These are phyloP conservation scores for Fusarium temperatum DNA, from an alignment of 2,329 filamentous ascomycete genomes.

Conservation along the genomic window DNA sequence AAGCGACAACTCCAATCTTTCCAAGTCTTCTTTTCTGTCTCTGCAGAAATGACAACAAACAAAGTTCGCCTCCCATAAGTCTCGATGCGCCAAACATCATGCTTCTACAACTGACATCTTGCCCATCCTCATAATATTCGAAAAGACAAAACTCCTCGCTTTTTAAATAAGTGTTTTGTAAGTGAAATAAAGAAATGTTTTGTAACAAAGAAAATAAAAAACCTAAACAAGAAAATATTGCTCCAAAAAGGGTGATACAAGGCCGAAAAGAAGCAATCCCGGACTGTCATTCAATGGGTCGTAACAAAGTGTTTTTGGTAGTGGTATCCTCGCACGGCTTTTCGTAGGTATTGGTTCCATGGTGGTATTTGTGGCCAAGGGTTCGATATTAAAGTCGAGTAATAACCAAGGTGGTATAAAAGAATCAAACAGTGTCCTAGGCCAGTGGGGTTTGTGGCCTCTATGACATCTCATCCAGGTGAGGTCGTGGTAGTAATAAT, in stretches of 20 bases:
- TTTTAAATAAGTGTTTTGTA: slow-evolving; percentile 33
- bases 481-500: slow-evolving; percentile 13
- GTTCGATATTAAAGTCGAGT: slow-evolving; percentile 38
- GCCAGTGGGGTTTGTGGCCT: slow-evolving; percentile 18
- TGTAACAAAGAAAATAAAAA: slow-evolving; percentile 29
- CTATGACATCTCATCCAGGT: slow-evolving; percentile 32
- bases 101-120: slow-evolving; percentile 43
- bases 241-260: slow-evolving; percentile 30
- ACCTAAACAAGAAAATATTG: slow-evolving; percentile 10
- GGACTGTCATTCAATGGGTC: slow-evolving; percentile 40
- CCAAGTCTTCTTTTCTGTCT: slow-evolving; percentile 21
- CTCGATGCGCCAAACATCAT: slow-evolving; percentile 43
- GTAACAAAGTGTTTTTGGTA: slow-evolving; percentile 34
- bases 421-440: slow-evolving; percentile 32
- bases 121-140: slow-evolving; percentile 40
- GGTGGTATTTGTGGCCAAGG: slow-evolving; percentile 13
- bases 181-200: neutral
- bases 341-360: slow-evolving; percentile 14
- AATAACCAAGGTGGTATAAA: slow-evolving; percentile 26
- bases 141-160: slow-evolving; percentile 44
- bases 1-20: slow-evolving; percentile 35
- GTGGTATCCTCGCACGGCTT: slow-evolving; percentile 38
- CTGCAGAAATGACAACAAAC: slow-evolving; percentile 22
- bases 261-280: slow-evolving; percentile 36
- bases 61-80: slow-evolving; percentile 19